These are phyloP conservation scores for Naganishia vishniacii DNA, from an alignment of 768 basidiomycete species.

Conservation along the genomic window DNA sequence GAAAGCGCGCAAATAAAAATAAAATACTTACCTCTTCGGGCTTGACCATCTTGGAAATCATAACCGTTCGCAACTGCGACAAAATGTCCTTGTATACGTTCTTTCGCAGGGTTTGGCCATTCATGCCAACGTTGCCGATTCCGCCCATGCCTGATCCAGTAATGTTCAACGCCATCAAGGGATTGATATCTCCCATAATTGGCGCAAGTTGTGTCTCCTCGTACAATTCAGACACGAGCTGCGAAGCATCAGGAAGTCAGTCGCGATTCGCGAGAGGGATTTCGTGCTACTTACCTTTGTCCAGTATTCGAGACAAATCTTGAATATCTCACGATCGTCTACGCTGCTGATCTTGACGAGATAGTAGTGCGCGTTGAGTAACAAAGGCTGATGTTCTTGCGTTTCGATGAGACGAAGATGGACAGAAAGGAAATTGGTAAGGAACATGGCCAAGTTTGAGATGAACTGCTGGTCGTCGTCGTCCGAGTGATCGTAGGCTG, in stretches of 20 bases:
- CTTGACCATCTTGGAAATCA: slow-evolving; percentile 99
- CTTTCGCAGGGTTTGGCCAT: slow-evolving; percentile 63
- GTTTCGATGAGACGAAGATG: slow-evolving; percentile 94
- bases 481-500: slow-evolving; percentile 79
- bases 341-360: slow-evolving; percentile 98
- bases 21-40: slow-evolving; percentile 75
- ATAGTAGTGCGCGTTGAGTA: slow-evolving; percentile 94
- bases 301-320: slow-evolving; percentile 97
- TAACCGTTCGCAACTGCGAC: slow-evolving; percentile 85
- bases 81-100: slow-evolving; percentile 93
- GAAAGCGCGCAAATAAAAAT: too few species aligned
- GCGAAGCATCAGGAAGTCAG: slow-evolving; percentile 40
- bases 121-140: slow-evolving; percentile 41
- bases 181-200: slow-evolving; percentile 64
- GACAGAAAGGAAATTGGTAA: slow-evolving; percentile 87
- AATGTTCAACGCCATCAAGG: slow-evolving; percentile 69
- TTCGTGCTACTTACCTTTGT: slow-evolving; percentile 34
- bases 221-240: slow-evolving; percentile 91
- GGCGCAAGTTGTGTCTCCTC: slow-evolving; percentile 92
- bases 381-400: slow-evolving; percentile 77
- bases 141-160: slow-evolving; percentile 53
- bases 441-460: slow-evolving; percentile 93
- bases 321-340: slow-evolving; percentile 98
- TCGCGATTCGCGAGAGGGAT: neutral
- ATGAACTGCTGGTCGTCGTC: slow-evolving; percentile 95